These are phyloP conservation scores for Leccinum truebloodii DNA, from an alignment of 768 basidiomycete genomes.

Conservation along the genomic window DNA sequence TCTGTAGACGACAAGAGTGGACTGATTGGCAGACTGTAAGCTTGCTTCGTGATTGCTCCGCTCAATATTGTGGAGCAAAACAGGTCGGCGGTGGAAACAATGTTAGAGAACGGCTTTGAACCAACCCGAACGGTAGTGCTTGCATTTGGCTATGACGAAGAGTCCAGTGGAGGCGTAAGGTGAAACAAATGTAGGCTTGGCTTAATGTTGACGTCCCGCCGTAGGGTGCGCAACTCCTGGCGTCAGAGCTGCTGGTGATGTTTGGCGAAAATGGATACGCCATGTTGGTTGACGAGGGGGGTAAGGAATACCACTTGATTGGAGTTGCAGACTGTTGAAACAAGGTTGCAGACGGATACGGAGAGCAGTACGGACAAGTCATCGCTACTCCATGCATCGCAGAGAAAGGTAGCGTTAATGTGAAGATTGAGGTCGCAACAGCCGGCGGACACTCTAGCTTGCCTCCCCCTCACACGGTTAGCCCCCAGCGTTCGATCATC, in stretches of 20 bases:
- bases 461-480: conserved; percentile 78
- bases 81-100: conserved; percentile 59
- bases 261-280: conserved; percentile 77
- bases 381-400: conserved; percentile 65
- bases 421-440: conserved; percentile 59
- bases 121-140: conserved; percentile 65
- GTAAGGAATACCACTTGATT: conserved; percentile 37
- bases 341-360: conserved; percentile 45
- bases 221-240: conserved; percentile 57
- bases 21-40: conserved; percentile 63
- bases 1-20: conserved; percentile 62
- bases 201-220: neutral
- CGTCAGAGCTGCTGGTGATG: conserved; percentile 47
- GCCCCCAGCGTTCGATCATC: conserved; percentile 10
- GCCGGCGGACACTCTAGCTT: conserved; percentile 86
- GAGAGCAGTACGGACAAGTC: conserved; percentile 49
- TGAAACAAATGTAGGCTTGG: neutral
- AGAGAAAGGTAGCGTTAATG: conserved; percentile 73
- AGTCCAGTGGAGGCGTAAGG: conserved; percentile 53
- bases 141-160: conserved; percentile 78
- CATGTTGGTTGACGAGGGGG: conserved; percentile 87
- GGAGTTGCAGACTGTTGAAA: neutral
- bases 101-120: conserved; percentile 59
- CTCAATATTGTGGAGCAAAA: neutral
- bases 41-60: neutral